A percentile compares a stretch with the other conserved stretches of the same genome.
These are phyloP conservation scores for Butyriboletus loyo DNA, from an alignment of 768 basidiomycete genomes.

Conservation along the genomic window DNA sequence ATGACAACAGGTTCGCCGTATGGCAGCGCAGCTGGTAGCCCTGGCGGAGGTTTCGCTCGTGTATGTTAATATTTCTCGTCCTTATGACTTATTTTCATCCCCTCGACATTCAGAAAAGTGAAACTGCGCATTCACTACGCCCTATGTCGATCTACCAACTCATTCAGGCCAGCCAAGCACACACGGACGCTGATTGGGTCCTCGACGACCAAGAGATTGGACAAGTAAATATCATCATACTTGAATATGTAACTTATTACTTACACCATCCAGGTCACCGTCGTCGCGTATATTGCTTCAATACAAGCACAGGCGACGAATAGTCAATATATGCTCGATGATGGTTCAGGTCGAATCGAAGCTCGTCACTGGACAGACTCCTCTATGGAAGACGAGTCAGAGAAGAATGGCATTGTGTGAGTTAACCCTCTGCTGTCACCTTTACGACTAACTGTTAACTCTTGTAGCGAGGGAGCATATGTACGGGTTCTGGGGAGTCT, in stretches of 20 bases:
- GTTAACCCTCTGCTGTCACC: conserved; percentile 14
- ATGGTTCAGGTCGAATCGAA: conserved; percentile 79
- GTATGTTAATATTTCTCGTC: conserved; percentile 26
- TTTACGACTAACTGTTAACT: not conserved
- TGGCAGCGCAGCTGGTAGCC: conserved; percentile 53
- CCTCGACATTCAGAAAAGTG: conserved; percentile 30
- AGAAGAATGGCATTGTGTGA: conserved; percentile 47
- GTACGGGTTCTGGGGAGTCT: conserved; percentile 79
- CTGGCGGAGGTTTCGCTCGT: conserved; percentile 51
- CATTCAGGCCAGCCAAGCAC: conserved; percentile 70
- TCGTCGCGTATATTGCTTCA: conserved; percentile 72
- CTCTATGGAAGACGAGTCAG: conserved; percentile 51
- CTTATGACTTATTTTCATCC: not conserved
- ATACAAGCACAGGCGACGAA: conserved; percentile 76
- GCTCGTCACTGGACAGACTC: conserved; percentile 83
- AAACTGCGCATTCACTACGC: conserved; percentile 49
- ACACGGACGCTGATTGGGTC: conserved; percentile 85
- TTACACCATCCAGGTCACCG: conserved; percentile 49
- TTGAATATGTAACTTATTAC: conserved; percentile 1
- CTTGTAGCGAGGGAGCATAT: conserved; percentile 64
- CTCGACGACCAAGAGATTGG: conserved; percentile 79
- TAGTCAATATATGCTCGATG: conserved; percentile 74
- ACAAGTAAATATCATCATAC: conserved; percentile 48
- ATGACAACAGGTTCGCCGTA: conserved; percentile 60
- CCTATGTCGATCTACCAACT: conserved; percentile 81